Conservation (phyloP, 495 filamentous ascomycete species). For the Tuber indicum region DNA sequence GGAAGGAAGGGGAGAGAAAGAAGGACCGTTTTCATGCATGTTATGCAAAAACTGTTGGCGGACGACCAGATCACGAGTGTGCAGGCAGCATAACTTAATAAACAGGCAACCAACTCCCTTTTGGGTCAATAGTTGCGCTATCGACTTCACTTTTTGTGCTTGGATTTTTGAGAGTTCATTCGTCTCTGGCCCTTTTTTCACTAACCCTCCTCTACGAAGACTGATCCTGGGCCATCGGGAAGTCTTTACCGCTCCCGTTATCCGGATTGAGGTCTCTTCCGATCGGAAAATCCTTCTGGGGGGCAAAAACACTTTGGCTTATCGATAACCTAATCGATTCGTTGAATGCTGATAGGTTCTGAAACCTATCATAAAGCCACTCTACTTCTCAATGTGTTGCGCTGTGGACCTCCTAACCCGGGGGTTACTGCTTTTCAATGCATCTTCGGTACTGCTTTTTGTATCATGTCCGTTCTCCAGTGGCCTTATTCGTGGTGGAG, state of each 20-base stretch:
- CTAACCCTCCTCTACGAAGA: neutral
- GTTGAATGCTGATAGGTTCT: neutral
- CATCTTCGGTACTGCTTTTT: slow-evolving; percentile 34
- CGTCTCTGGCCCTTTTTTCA: neutral
- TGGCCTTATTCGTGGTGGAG: slow-evolving; percentile 13
- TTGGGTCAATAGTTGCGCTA: neutral
- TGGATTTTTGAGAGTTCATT: neutral
- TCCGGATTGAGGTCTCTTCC: neutral
- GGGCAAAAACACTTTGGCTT: neutral
- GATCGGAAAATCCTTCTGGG: neutral
- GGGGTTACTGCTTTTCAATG: slow-evolving; percentile 35
- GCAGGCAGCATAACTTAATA: neutral
- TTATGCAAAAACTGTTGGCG: neutral
- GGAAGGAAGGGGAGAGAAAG: neutral
- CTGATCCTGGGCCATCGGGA: neutral
- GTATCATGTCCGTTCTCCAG: slow-evolving; percentile 24
- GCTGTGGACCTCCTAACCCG: slow-evolving; percentile 35
- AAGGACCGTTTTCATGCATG: neutral
- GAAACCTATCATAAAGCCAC: neutral
- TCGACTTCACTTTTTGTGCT: neutral
- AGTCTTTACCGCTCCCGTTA: neutral
- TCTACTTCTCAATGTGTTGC: slow-evolving; percentile 30
- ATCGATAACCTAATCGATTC: neutral
- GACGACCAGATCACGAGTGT: slow-evolving; percentile 1
- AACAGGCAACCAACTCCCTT: neutral